Percentiles rank a stretch among this genome's conserved stretches.
Evolutionary conservation across 2,329 filamentous ascomycete species (phyloP).

Genomic region (Cyphellophora attinorum): DNA sequence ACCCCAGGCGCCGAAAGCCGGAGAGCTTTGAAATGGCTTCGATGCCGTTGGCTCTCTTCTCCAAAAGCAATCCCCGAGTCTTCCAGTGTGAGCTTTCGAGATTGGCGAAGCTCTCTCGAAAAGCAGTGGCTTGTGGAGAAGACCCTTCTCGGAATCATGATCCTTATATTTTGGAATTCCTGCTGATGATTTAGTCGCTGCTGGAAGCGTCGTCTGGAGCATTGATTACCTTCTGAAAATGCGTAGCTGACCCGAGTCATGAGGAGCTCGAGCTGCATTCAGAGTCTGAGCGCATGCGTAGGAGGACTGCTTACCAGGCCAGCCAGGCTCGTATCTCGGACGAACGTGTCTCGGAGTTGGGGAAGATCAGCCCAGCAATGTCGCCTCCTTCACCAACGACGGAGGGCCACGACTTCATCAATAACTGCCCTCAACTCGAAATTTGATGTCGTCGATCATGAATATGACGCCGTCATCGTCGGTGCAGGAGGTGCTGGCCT

Average conservation of each 20-base stretch:
- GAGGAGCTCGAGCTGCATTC: not conserved
- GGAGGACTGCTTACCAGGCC: not conserved
- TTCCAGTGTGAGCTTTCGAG: too few relatives aligned
- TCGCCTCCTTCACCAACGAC: constrained; percentile 8
- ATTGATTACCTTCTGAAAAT: not conserved
- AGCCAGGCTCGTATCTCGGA: not conserved
- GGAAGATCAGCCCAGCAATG: not conserved
- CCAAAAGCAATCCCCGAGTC: too few relatives aligned
- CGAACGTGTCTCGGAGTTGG: not conserved
- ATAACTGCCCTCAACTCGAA: constrained; percentile 3
- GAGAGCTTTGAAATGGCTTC: too few relatives aligned
- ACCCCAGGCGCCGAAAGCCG: too few relatives aligned
- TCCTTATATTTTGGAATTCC: constrained; percentile 3
- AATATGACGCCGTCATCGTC: constrained; percentile 59
- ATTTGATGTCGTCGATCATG: constrained; percentile 14
- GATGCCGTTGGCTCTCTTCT: too few relatives aligned
- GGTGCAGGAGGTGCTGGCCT: constrained; percentile 54
- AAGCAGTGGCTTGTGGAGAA: too few relatives aligned
- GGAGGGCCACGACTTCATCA: constrained; percentile 12
- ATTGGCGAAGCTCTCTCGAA: too few relatives aligned
- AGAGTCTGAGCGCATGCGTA: not conserved
- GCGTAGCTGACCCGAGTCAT: not conserved
- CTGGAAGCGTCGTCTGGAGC: not conserved
- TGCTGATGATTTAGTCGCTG: not conserved
- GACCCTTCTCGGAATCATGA: not conserved